Conservation (phyloP, 1,139 yeast species). For the Saccharomyces uvarum region DNA sequence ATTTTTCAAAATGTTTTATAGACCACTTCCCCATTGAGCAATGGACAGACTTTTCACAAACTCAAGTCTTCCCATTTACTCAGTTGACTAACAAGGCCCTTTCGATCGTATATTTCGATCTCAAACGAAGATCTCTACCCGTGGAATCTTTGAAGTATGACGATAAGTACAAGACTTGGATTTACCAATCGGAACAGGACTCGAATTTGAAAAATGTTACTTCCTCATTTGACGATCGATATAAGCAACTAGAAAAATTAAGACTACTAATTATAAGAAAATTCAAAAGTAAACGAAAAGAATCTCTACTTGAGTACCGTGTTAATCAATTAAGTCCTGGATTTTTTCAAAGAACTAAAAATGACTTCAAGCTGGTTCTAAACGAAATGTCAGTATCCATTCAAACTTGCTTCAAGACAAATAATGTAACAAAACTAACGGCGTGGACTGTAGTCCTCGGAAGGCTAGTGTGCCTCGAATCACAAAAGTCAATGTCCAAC, state of each 20-base stretch:
- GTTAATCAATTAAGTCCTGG: conserved; percentile 13
- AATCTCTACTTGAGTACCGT: conserved; percentile 6
- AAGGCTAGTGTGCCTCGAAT: conserved; percentile 22
- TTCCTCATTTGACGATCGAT: conserved; percentile 13
- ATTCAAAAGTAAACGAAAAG: conserved; percentile 5
- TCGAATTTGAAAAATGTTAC: conserved; percentile 6
- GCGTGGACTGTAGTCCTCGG: conserved; percentile 19
- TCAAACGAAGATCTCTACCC: conserved; percentile 13
- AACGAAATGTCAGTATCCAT: conserved; percentile 15
- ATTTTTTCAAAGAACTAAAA: conserved; percentile 6
- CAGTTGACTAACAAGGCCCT: conserved; percentile 15
- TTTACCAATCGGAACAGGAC: conserved; percentile 6
- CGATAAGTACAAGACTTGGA: conserved; percentile 11
- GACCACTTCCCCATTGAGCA: conserved; percentile 16
- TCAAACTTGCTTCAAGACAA: conserved; percentile 13
- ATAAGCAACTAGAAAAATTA: conserved; percentile 22
- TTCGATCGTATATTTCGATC: conserved; percentile 19
- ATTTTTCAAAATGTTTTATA: conserved; percentile 7
- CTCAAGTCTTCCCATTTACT: conserved; percentile 2
- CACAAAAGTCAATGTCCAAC: background rate
- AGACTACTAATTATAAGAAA: conserved; percentile 12
- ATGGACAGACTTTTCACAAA: conserved; percentile 11
- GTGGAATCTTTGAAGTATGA: conserved; percentile 6
- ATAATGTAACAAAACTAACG: conserved; percentile 12
- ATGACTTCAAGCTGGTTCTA: conserved; percentile 6